Base-by-base conservation (phyloP, 2,329 filamentous ascomycete species). In the Colletotrichum gigasporum region DNA sequence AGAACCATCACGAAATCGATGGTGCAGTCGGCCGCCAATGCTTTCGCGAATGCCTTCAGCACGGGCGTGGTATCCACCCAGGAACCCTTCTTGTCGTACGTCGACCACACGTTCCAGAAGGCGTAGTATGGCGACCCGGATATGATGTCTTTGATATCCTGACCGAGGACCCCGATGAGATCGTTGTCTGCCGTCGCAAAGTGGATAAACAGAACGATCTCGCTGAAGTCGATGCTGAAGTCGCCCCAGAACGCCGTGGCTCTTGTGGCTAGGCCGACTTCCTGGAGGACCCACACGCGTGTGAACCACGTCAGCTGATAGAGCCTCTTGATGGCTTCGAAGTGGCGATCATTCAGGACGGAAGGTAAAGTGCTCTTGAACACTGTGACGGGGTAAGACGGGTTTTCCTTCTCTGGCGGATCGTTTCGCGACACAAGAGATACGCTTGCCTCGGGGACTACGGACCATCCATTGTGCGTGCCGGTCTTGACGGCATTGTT, bases 71-170 rank as follows among this genome's bases (percentile, higher is more conserved):
- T 32, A 14, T 51, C 28, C 6, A 51, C 20, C 47, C 47, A 51
- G 4, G n/a, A n/a, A 10, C 32, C 32, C 28, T 32, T 32, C 28
- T 51, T 51, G n/a, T 35, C 28, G 28, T 51, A 51, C n/a, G 47
- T 51, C n/a, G 47, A 51, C 47, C 47, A 51, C 8, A 51, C 47
- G 11, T 51, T 51, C 47, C 47, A 51, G 28, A 51, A 35, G 28
- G 47, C 47, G 47, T 51, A 51, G 28, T 34, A 35, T 5, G 47
- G 47, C 28, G 47, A 12, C 2, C 28, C 47, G 9, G 32, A 34
- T 11, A 51, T 12, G 6, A 35, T 20, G 5, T 35, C 47, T 6
- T 20, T 18, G n/a, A 35, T 20, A 2, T 34, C 47, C 7, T 32
- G 47, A 7, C 47, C 47, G 9, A 51, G 47, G 9, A 8, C 14